phyloP scores from a whole-genome alignment of 176 grass and related monocot species.

The Juncus inflexus region DNA sequence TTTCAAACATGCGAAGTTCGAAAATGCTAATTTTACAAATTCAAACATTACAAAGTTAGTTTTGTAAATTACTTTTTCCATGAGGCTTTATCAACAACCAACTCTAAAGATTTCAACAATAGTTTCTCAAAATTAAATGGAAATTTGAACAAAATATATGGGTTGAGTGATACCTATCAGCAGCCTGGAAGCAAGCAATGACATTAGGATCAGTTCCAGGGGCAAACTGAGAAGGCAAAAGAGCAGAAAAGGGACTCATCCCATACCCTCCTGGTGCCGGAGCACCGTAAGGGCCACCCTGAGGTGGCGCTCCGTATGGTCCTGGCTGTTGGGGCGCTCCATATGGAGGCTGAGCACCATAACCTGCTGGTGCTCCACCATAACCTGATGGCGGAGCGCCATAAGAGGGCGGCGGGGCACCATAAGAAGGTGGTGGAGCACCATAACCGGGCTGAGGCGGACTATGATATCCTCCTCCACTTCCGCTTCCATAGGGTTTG shows the following conservation, averaged over 20 bases:
- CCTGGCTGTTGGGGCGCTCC: slow-evolving; percentile 16
- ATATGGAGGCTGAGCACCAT: slow-evolving; percentile 26
- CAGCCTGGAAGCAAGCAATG: slow-evolving; percentile 87
- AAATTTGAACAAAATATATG: too few species aligned
- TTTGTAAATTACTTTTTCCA: neutral
- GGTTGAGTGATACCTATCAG: slow-evolving; percentile 38
- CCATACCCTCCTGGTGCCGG: slow-evolving; percentile 21
- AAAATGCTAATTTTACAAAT: too few species aligned
- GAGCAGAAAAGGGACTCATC: slow-evolving; percentile 49
- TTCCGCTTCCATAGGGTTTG: slow-evolving; percentile 22
- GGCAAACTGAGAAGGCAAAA: slow-evolving; percentile 65
- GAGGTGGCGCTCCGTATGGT: slow-evolving; percentile 21
- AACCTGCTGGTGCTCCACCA: slow-evolving; percentile 11
- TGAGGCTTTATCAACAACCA: neutral
- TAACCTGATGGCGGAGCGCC: slow-evolving; percentile 8
- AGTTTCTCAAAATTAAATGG: neutral
- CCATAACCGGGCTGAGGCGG: slow-evolving; percentile 8
- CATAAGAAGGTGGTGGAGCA: slow-evolving; percentile 16
- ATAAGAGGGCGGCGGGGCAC: slow-evolving; percentile 2
- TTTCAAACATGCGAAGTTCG: too few species aligned
- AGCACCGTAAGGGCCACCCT: slow-evolving; percentile 5
- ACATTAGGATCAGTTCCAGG: slow-evolving; percentile 88
- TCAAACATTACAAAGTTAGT: too few species aligned
- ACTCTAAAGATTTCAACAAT: neutral
- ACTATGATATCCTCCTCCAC: slow-evolving; percentile 3